Evolutionary conservation across 2,329 filamentous ascomycete genomes (phyloP), one percentile per base, ranked within the genome.

Genomic region (Penicillium expansum): DNA sequence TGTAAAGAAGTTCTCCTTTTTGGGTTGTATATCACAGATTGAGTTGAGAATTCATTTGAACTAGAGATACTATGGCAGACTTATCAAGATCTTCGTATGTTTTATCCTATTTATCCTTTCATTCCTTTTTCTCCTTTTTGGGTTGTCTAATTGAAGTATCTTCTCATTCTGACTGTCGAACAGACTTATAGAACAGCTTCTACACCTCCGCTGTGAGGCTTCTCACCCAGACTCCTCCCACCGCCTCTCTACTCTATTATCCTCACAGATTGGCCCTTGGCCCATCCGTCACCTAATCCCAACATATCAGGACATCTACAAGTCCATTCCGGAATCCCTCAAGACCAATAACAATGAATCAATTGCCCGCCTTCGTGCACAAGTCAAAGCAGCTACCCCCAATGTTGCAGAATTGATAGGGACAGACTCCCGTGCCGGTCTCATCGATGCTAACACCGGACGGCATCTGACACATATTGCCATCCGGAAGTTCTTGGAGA

Each of bases 401-500:
- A 35, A 32, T 11, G 43, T 63, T 37, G 52, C 48, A 13, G 47
- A 60, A 7, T 10, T 54, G 27, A 56, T 63, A n/a, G 59, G 59
- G 3, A 52, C 57, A 27, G 59, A 61, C 48, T 47, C 45, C 35
- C 62, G 62, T 2, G 48, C 58, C 20, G 62, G 56, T 10, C 48
- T 64, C 11, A 64, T 64, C 14, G 60, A 62, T 48, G 56, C 51
- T 18, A 59, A 24, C 7, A 59, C 56, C 5, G 62, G 55, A 11
- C 49, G 48, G 10, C 35, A 59, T 30, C 44, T 64, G 30, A 55
- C 64, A 30, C 64, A 66, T 57, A 41, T n/a, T 39, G 59, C 57
- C 18, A 56, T 66, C 18, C 56, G 52, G 5, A 14, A 59, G n/a
- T 66, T 66, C 48, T 56, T 66, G 16, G 35, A 63, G n/a, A 27